Evolutionary conservation across 2,329 filamentous ascomycete species (phyloP), one percentile per base, ranked within the genome.

Genomic region (Cercospora sojina): DNA sequence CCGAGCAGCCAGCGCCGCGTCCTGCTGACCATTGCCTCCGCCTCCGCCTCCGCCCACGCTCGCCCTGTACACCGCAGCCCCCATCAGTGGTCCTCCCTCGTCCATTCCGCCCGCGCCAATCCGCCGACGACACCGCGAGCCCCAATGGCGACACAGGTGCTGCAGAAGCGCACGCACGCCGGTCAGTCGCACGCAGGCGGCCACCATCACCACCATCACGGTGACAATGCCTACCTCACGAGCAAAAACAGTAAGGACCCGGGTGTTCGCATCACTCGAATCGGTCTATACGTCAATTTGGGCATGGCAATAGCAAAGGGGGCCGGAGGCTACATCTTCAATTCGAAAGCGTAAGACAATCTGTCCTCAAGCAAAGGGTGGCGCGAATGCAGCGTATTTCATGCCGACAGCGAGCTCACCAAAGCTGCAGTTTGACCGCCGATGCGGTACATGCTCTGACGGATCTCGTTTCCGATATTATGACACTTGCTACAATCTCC

Each of bases 391-490:
- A 41, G 29, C 18, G n/a, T 20, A 27, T 51, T 4, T 59, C 12
- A 55, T 29, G 18, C 32, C 32, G 16, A 38, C 29, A 23, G 25
- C 16, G 41, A 62, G 53, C 57, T 60, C 35, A 64, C 47, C 43
- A 49, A 9, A 27, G 16, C 38, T 65, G 47, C 66, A 70, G 69
- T 8, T 61, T 72, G 47, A 73, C 75, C 76, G 90, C 95, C 76
- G 95, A 99, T 79, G 95, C 92, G 64, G 94, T 96, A 82, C 95
- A 99, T 82, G 94, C 93, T 74, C 85, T 98, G 72, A 96, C 94
- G 58, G 95, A 99, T 80, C 87, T 99, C 64, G 92, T 96, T 67
- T 97, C 93, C 62, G 95, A 99, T 79, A 86, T 99, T 73, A 88
- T 97, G 78, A 99, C 95, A 0, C 86, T 99, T 20, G 91, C 92